Base-by-base conservation (phyloP, 1,284 basidiomycete species). In the Sporisorium graminicola region DNA sequence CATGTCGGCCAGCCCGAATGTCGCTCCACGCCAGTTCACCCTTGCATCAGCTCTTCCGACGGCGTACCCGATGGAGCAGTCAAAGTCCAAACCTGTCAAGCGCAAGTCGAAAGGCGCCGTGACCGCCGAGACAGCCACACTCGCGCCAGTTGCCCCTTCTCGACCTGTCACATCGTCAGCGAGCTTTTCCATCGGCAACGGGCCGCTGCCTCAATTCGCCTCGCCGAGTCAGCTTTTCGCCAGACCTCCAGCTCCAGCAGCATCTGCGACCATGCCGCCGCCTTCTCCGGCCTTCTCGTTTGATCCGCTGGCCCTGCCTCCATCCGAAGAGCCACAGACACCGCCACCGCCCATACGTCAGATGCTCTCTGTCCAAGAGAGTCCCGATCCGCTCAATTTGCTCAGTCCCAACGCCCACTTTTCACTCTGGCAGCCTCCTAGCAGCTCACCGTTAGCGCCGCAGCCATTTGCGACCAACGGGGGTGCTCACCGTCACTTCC, bases 341-440 rank as follows among this genome's bases (percentile, higher is more conserved):
- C 72, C 72, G 4, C 66, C 72, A 29, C 64, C 43, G 27, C 52
- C 55, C 1, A 3, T 24, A 6, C 20, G 44, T 6, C 49, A 55
- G 13, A 42, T 57, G 20, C 27, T 70, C 40, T 35, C 63, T 0
- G 63, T 70, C 5, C 72, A 74, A 40, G 71, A 77, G 26, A 77
- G 75, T 44, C 75, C 75, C 18, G 75, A 77, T 58, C 75, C 75
- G 2, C 71, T 77, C 63, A 77, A 74, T 24, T 37, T 76, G 37
- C 64, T 76, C 24, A 71, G 68, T 7, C 73, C 73, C 18, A 60
- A 68, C 42, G 50, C 29, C 14, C 64, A 67, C 33, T 62, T 59
- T 27, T 67, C 68, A 9, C 63, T 70, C 31, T 70, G 68, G 73
- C 68, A 71, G 43, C 59, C 58, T 14, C 66, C 40, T 5, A 22